Evolutionary conservation across 2,329 filamentous ascomycete species (phyloP).

Genomic region (Aureobasidium melanogenum): DNA sequence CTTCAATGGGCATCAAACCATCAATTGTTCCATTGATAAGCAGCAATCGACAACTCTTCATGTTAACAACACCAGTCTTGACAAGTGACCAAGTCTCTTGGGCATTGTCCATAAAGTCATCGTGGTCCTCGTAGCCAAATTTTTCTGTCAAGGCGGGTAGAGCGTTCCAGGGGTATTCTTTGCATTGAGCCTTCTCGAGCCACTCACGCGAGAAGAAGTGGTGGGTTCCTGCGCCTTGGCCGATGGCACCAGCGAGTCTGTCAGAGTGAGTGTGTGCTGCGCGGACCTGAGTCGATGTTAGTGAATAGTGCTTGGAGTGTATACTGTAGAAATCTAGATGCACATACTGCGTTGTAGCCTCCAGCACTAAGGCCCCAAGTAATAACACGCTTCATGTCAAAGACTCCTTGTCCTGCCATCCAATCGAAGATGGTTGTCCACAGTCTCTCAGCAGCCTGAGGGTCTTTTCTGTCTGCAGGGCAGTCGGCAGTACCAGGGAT

Average conservation of each 20-base stretch:
- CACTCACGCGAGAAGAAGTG: slow-evolving; percentile 52
- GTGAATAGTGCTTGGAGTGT: background rate
- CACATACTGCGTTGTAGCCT: slow-evolving; percentile 54
- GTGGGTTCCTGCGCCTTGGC: slow-evolving; percentile 56
- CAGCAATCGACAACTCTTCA: slow-evolving; percentile 48
- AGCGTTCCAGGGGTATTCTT: slow-evolving; percentile 45
- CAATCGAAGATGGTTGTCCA: slow-evolving; percentile 56
- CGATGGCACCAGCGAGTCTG: slow-evolving; percentile 47
- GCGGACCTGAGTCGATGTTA: slow-evolving; percentile 26
- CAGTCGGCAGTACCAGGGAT: slow-evolving; percentile 61
- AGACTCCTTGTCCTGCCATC: slow-evolving; percentile 42
- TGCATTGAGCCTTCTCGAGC: slow-evolving; percentile 53
- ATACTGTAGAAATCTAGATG: background rate
- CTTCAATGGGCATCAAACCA: slow-evolving; percentile 60
- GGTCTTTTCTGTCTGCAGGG: slow-evolving; percentile 54
- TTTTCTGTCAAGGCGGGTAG: slow-evolving; percentile 46
- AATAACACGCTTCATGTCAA: slow-evolving; percentile 50
- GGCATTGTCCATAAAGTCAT: slow-evolving; percentile 19
- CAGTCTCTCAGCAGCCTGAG: slow-evolving; percentile 50
- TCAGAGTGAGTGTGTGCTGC: slow-evolving; percentile 58
- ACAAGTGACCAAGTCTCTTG: slow-evolving; percentile 56
- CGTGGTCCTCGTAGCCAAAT: slow-evolving; percentile 30
- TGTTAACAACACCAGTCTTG: slow-evolving; percentile 45
- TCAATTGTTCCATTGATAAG: slow-evolving; percentile 54
- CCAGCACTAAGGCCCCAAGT: slow-evolving; percentile 59